Conservation (phyloP, 2,329 filamentous ascomycete genomes). For the Xylariaceae sp. region DNA sequence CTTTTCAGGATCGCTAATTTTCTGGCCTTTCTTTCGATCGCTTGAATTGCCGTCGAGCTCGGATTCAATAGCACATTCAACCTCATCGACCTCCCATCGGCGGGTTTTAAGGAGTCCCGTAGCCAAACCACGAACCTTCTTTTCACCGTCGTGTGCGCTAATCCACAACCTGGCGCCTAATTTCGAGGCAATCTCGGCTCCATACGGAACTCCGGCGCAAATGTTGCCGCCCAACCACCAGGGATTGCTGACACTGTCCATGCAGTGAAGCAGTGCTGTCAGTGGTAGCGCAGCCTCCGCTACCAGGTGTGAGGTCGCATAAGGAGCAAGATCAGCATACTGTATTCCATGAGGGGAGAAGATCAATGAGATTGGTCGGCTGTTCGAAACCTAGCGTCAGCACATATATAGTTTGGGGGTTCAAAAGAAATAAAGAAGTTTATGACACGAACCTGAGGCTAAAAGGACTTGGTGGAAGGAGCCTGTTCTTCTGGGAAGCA, state of each 20-base stretch:
- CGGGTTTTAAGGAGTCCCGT: conserved; percentile 45
- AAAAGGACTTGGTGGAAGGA: conserved; percentile 12
- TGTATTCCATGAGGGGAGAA: conserved; percentile 61
- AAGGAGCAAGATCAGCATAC: conserved; percentile 48
- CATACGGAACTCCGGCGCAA: conserved; percentile 50
- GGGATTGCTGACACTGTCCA: conserved; percentile 53
- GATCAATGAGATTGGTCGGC: conserved; percentile 51
- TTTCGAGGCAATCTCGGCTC: conserved; percentile 49
- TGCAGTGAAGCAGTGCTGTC: conserved; percentile 59
- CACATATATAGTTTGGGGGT: background rate
- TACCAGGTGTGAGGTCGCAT: conserved; percentile 52
- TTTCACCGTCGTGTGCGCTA: conserved; percentile 55
- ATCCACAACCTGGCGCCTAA: conserved; percentile 55
- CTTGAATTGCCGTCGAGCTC: background rate
- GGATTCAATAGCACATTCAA: conserved; percentile 32
- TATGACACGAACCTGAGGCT: conserved; percentile 3
- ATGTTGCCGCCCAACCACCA: conserved; percentile 59
- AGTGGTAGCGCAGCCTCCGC: conserved; percentile 53
- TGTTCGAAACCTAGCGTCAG: background rate
- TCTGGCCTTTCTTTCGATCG: conserved; percentile 10
- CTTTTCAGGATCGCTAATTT: background rate
- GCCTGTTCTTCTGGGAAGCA: conserved; percentile 14
- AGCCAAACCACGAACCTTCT: conserved; percentile 48
- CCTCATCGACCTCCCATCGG: conserved; percentile 41
- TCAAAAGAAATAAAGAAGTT: background rate